Evolutionary conservation across 306 rosid genomes (phyloP).

Genomic region (Purshia tridentata): DNA sequence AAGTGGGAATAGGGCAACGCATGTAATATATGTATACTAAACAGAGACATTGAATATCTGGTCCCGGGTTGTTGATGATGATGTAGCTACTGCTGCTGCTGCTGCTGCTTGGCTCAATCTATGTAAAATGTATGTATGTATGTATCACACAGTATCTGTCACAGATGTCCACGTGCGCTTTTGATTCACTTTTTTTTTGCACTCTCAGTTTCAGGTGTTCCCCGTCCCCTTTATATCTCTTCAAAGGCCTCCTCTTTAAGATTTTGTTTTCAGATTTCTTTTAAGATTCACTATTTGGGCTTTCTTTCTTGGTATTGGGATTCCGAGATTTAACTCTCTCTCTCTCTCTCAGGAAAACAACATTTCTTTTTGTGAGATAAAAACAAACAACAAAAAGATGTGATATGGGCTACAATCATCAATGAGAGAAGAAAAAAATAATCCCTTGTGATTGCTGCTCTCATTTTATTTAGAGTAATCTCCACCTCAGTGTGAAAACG

Average conservation of each 20-base stretch:
- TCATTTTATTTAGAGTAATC: conserved; percentile 54
- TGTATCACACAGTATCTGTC: conserved; percentile 14
- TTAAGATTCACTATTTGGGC: conserved; percentile 21
- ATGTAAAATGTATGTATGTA: not conserved
- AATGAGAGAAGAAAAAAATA: not conserved
- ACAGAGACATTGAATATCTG: not conserved
- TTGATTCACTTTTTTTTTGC: conserved; percentile 28
- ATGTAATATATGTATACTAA: no score
- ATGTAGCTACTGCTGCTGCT: no score
- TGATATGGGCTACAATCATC: not conserved
- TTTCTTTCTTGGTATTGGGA: conserved; percentile 24
- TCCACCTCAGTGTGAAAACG: conserved; percentile 80
- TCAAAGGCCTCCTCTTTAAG: not conserved
- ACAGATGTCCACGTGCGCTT: conserved; percentile 52
- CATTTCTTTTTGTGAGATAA: conserved; percentile 51
- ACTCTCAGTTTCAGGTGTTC: conserved; percentile 49
- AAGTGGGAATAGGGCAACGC: no score
- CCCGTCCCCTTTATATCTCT: conserved; percentile 14
- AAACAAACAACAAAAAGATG: conserved; percentile 37
- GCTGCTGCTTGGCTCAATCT: not conserved
- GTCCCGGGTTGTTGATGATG: conserved; percentile 8
- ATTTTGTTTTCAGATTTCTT: conserved; percentile 19
- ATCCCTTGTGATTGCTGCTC: conserved; percentile 51
- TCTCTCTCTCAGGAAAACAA: conserved; percentile 33
- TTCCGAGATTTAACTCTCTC: conserved; percentile 17